Evolutionary conservation across 2,329 filamentous ascomycete species (phyloP), one percentile per base, ranked within the genome.

Genomic region (Trichoderma sp.): DNA sequence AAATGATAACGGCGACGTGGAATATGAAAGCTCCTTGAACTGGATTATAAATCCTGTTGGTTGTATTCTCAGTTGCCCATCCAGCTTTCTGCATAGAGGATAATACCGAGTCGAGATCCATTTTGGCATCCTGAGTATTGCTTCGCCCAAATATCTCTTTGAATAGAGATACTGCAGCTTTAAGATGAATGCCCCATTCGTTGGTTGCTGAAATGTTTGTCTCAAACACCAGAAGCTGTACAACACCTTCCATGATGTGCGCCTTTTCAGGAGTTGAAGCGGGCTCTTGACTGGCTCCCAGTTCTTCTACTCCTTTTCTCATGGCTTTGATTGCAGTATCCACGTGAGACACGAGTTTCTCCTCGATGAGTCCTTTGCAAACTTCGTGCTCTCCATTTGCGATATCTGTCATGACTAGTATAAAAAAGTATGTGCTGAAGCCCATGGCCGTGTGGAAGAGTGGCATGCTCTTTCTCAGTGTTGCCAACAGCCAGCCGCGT

Each of bases 401-500:
- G 9, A 56, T 17, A 6, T 64, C 52, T 7, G 35, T 45, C 57
- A 80, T 74, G 34, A 78, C 73, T 27, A 81, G 74, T 64, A 77
- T 78, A 72, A 82, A 80, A 72, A 85, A 85, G 74, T 84, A 85
- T 1, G 81, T 79, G 5, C 81, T 81, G 25, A 86, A 78, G 58
- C 82, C 81, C 10, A 87, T 76, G 17, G 80, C 80, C 0, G 82
- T 79, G 71, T 86, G 83, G 70, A 82, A 84, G 12, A 86, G 74
- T 3, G 84, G 78, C 54, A 81, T 81, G 71, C 83, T 85, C 35
- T 78, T 80, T 42, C 81, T 78, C 12, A 87, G 77, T 64, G 85
- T 75, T 17, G 82, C 78, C 6, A 87, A 75, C 27, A 87, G 76
- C 85, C 85, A 88, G 8, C 80, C 79, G 48, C 82, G 79, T 4